Base-by-base conservation (phyloP, 2,329 filamentous ascomycete species). In the Fusarium hostae region DNA sequence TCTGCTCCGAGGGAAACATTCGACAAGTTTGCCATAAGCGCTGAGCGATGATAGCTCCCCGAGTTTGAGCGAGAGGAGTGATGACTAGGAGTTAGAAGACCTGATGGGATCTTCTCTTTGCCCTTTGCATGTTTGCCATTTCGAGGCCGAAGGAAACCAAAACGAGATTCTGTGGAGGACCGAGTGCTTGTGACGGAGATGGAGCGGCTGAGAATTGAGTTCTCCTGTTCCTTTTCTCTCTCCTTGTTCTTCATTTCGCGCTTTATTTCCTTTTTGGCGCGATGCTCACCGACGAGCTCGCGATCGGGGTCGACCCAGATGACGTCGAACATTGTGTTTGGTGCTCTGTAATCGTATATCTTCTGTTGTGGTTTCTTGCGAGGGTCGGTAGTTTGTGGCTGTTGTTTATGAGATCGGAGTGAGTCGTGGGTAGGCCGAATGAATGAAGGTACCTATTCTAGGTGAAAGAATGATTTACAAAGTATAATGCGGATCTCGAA, bases 271-370 rank as follows among this genome's bases (percentile, higher is more conserved):
- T 88, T 89, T 51, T 83, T 84, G 3, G 84, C 82, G 20, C 84
- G 84, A 59, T 84, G 82, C 75, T 89, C 85, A 5, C 87, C 86
- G 20, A 89, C 83, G 12, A 84, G 82, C 78, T 89, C 86, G 63
- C 82, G 80, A 54, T 86, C 81, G 26, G 85, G 86, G 62, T 89
- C 87, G 7, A 86, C 86, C 88, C 88, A 90, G 50, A 87, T 80
- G 35, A 89, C 85, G 75, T 89, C 87, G 76, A 88, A 89, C 88
- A 90, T 90, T 47, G 62, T 77, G 72, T 35, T 51, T n/a, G 9
- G 24, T 5, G 18, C 22, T 26, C 24, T 52, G 2, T 26, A 22
- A 1, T 26, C n/a, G 26, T 44, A 26, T n/a, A 16, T n/a, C 3
- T 15, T 16, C 15, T 32, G 22, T 16, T n/a, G 22, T 8, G 15